These are phyloP conservation scores for Debaryomyces psychrophilus DNA, from an alignment of 1,139 yeast genomes.

Conservation along the genomic window DNA sequence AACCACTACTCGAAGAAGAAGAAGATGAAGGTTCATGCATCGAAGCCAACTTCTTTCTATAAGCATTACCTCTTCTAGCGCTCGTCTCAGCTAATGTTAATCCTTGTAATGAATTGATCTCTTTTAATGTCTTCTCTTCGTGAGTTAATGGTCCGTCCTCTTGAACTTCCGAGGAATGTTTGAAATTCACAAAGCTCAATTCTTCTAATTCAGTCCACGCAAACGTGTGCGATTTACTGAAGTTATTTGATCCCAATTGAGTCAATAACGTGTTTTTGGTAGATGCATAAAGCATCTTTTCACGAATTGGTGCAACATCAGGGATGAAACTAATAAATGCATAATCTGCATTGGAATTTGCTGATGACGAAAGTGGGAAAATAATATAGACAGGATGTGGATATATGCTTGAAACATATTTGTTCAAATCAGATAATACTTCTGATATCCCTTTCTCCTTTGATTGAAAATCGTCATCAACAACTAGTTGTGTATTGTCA, in stretches of 20 bases:
- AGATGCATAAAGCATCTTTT: constrained; percentile 93
- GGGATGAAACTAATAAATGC: constrained; percentile 85
- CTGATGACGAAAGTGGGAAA: constrained; percentile 21
- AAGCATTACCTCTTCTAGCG: constrained; percentile 16
- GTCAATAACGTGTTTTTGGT: constrained; percentile 76
- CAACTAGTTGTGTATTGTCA: constrained; percentile 51
- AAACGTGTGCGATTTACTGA: constrained; percentile 53
- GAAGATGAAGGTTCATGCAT: constrained; percentile 29
- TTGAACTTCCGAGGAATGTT: constrained; percentile 35
- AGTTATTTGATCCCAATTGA: constrained; percentile 67
- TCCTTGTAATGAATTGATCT: constrained; percentile 44
- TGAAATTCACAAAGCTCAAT: constrained; percentile 54
- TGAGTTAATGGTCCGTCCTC: constrained; percentile 56
- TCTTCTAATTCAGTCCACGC: constrained; percentile 66
- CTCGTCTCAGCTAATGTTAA: constrained; percentile 30
- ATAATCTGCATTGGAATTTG: constrained; percentile 22
- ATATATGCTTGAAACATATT: constrained; percentile 36
- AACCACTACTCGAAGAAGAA: constrained; percentile 13
- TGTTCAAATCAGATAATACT: constrained; percentile 41
- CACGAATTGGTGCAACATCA: constrained; percentile 77
- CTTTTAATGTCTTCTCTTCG: constrained; percentile 57
- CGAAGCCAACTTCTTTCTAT: constrained; percentile 38
- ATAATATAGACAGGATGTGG: constrained; percentile 65
- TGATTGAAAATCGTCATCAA: constrained; percentile 36
- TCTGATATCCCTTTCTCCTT: constrained; percentile 27